Percentiles rank a stretch among this genome's conserved stretches.
Evolutionary conservation across 2,329 filamentous ascomycete species (phyloP).

Genomic region (Colletotrichum phormii): DNA sequence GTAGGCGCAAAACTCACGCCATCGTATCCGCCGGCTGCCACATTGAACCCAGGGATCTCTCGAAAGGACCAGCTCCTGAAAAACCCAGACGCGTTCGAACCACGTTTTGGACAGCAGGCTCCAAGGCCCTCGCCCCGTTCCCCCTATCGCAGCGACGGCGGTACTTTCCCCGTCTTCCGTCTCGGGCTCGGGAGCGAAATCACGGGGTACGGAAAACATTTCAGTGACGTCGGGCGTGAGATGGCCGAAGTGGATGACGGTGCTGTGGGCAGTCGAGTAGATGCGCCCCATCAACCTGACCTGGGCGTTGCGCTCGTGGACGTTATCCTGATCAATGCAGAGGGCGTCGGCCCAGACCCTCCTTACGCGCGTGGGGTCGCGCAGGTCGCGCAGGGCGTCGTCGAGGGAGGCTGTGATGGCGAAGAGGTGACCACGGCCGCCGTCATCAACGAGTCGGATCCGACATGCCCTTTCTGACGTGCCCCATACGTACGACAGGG

Average conservation of each 20-base stretch:
- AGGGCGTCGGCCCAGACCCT: conserved; percentile 47
- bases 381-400: conserved; percentile 52
- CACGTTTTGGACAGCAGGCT: conserved; percentile 2
- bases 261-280: conserved; percentile 39
- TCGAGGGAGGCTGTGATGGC: conserved; percentile 5
- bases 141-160: not conserved
- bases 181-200: not conserved
- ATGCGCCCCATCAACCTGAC: conserved; percentile 45
- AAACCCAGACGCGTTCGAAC: conserved; percentile 36
- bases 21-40: conserved; percentile 23
- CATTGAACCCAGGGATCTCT: conserved; percentile 40
- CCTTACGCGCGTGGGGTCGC: conserved; percentile 45
- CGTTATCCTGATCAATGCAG: conserved; percentile 45
- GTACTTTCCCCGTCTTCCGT: not conserved
- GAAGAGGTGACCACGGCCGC: conserved; percentile 11
- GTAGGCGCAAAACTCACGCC: conserved; percentile 1
- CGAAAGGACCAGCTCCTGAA: conserved; percentile 45
- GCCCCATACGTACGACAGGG: conserved; percentile 44
- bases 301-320: conserved; percentile 42
- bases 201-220: not conserved
- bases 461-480: conserved; percentile 21
- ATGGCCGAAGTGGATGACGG: conserved; percentile 20
- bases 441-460: conserved; percentile 35
- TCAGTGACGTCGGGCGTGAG: not conserved
- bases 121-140: not conserved